Base-by-base conservation (phyloP, 225 moss, liverwort and hornwort species). In the Rhytidiadelphus loreus region DNA sequence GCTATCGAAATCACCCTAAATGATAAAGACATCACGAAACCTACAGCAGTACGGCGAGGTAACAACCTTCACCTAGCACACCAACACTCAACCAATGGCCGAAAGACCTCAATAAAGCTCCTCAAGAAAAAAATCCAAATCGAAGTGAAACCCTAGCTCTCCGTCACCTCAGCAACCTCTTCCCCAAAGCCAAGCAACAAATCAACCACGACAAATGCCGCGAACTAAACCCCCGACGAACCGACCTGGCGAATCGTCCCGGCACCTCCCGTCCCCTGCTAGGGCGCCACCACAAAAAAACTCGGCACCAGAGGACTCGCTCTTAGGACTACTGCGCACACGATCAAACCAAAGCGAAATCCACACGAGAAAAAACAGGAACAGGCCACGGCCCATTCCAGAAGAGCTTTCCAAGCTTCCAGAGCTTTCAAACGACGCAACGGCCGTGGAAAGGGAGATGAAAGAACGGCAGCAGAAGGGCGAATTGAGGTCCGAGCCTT, bases 341-440 rank as follows among this genome's bases (percentile, higher is more conserved):
- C 53, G 63, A 77, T 77, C 70, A 55, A 63, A 56, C 52, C 50
- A 77, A 60, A 86, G 64, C 33, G 71, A 79, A 86, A 89, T 89
- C 86, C 86, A 85, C 77, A 77, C 55, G 73, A 61, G 64, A 86
- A 35, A 81, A 43, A 55, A 66, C 20, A 55, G 46, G 25, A 70
- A 69, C 87, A 46, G 22, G 82, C 88, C 72, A 88, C 77, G 85
- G 89, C 90, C 92, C 92, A 92, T 92, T 60, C 91, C 92, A 92
- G 72, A 64, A 57, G 46, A 87, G 84, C 68, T 73, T 73, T 86
- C 81, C 61, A 61, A 44, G 81, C 69, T 68, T 25, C 12, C 64
- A 86, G 30, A 50, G 86, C 79, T 79, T 90, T 70, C 66, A 87
- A 69, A 52, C 79, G 82, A 32, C 80, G 70, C 85, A 85, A 89